These are phyloP conservation scores for Coprinopsis strossmayeri DNA, from an alignment of 768 basidiomycete species.

Conservation along the genomic window DNA sequence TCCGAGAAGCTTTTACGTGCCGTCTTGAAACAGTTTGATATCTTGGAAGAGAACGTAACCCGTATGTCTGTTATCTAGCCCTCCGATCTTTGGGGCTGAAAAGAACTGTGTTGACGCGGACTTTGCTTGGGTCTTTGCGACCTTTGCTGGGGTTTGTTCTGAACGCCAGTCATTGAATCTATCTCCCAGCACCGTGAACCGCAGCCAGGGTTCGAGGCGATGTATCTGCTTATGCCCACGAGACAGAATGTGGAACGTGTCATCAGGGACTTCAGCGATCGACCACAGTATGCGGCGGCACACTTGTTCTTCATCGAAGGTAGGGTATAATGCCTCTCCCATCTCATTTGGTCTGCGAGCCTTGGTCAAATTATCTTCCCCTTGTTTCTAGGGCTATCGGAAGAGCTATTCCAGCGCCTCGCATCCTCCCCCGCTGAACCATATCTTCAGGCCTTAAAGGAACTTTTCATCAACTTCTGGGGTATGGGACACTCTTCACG, in stretches of 20 bases:
- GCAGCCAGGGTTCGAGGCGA: constrained; percentile 81
- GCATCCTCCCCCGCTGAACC: constrained; percentile 73
- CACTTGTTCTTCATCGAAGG: constrained; percentile 95
- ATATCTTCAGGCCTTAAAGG: constrained; percentile 69
- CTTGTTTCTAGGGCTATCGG: constrained; percentile 55
- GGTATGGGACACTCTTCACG: constrained; percentile 41
- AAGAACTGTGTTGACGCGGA: not conserved
- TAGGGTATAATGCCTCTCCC: no score
- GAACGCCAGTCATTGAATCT: constrained; percentile 76
- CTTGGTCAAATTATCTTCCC: no score
- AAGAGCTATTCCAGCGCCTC: constrained; percentile 69
- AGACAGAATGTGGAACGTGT: constrained; percentile 89
- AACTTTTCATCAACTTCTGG: constrained; percentile 92
- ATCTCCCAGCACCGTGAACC: constrained; percentile 79
- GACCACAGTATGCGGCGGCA: constrained; percentile 71
- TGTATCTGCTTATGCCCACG: constrained; percentile 94
- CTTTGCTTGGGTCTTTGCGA: not conserved
- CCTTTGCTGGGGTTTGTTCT: not conserved
- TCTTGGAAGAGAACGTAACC: constrained; percentile 93
- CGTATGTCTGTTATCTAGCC: constrained; percentile 44
- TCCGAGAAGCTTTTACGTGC: constrained; percentile 78
- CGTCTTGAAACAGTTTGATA: constrained; percentile 89
- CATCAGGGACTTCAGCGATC: constrained; percentile 70
- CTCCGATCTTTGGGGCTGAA: not conserved
- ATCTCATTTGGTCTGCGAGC: no score